Percentiles rank a stretch among this genome's conserved stretches.
phyloP scores from a whole-genome alignment of 176 grass and related monocot genomes.

The Melocanna baccifera region DNA sequence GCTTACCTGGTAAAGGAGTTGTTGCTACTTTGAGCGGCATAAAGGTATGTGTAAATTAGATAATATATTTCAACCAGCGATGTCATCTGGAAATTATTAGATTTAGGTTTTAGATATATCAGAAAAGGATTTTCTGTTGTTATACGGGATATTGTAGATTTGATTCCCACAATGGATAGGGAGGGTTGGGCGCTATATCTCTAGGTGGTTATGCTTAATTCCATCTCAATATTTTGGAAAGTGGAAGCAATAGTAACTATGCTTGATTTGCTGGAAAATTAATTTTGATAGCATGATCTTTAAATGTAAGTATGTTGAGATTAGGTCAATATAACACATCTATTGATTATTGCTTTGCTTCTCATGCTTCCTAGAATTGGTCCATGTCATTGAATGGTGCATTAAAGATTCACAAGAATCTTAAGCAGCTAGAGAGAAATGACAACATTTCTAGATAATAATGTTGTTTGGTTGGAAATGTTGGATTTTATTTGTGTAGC shows the following conservation, averaged over 20 bases:
- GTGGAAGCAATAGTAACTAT: neutral
- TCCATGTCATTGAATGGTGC: neutral
- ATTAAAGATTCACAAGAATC: neutral
- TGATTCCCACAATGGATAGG: neutral
- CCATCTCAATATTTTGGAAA: neutral
- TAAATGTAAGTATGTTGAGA: neutral
- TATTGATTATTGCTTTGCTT: neutral
- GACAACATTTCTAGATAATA: neutral
- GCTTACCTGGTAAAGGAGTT: constrained; percentile 87
- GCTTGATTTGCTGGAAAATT: neutral
- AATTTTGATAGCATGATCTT: neutral
- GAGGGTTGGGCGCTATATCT: neutral
- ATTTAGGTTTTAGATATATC: neutral
- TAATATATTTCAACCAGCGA: constrained; percentile 11
- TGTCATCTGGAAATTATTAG: neutral
- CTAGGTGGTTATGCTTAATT: neutral
- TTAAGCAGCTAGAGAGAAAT: neutral
- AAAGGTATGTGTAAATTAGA: constrained; percentile 51
- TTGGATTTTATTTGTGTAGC: neutral
- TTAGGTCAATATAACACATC: neutral
- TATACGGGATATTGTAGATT: neutral
- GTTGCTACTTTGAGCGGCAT: constrained; percentile 77
- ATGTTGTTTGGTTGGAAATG: neutral
- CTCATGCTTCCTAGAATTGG: neutral
- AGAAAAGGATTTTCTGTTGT: constrained; percentile 12